Conservation (phyloP, 2,329 filamentous ascomycete genomes). For the Aspergillus sergii region DNA sequence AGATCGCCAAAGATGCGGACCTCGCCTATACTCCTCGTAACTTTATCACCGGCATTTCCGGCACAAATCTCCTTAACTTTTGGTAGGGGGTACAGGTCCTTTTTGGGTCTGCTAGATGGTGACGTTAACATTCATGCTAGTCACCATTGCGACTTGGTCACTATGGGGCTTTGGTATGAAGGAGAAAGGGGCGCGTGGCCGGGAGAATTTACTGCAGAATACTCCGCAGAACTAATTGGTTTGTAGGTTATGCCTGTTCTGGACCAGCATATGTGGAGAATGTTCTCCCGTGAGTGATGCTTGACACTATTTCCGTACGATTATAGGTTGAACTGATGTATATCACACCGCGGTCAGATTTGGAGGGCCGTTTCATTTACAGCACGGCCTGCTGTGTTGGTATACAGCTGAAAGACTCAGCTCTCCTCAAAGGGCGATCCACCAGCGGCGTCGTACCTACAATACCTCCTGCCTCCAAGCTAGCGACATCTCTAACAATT, state of each 20-base stretch:
- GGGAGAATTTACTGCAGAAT: not conserved
- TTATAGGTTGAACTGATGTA: not conserved
- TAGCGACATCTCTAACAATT: no score
- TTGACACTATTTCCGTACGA: not conserved
- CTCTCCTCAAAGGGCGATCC: no score
- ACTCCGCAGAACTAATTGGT: not conserved
- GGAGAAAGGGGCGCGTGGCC: not conserved
- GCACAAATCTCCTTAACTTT: not conserved
- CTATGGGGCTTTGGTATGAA: not conserved
- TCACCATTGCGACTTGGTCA: not conserved
- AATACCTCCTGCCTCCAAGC: no score
- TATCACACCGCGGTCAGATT: not conserved
- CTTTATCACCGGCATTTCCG: not conserved
- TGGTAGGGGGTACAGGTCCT: no score
- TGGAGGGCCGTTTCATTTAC: not conserved
- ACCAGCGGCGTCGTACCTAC: no score
- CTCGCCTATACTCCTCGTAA: not conserved
- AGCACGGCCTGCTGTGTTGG: not conserved
- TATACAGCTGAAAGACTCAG: not conserved
- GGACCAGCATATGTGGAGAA: not conserved
- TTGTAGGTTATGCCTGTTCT: not conserved
- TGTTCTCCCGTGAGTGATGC: not conserved
- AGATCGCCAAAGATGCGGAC: not conserved
- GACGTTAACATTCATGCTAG: no score
- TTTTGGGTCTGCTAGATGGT: no score